Base-by-base conservation (phyloP, 2,329 filamentous ascomycete genomes). In the Fusarium sp. region DNA sequence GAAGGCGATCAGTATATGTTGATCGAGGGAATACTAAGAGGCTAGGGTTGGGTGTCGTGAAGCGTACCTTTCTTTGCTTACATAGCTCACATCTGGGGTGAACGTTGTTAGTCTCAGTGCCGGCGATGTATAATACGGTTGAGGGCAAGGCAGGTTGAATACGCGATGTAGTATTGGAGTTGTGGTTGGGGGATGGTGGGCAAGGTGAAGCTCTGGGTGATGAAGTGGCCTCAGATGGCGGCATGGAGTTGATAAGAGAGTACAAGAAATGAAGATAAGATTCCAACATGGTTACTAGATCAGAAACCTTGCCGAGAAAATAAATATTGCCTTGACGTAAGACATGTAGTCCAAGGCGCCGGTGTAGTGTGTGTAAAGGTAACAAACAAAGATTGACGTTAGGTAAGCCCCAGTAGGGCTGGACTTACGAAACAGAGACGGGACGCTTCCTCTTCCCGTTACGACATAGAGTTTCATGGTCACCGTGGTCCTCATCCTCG, bases 61-160 rank as follows among this genome's bases (percentile, higher is more conserved):
- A 46, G 45, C 48, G 46, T 77, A 92, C 90, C 82, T 93, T 94
- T 79, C 91, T 82, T 75, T 91, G 88, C 77, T 93, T 93, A 80
- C 91, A 92, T 47, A 91, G 82, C 77, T 93, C 91, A 72, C 91
- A 89, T 71, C 87, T 89, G 75, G 72, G 70, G 42, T 74, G 64
- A 10, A 56, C 31, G 49, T 62, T 59, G 70, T 82, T 75, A 81
- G 80, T 70, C 65, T 73, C 67, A 47, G 53, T 49, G 29, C 67
- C 67, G 25, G 45, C 54, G 31, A 63, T 28, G 53, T 49, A 44
- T 44, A 40, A 41, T 60, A 50, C 46, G 44, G 45, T 53, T 25
- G 53, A 51, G 25, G 64, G 49, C 34, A 66, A 51, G n/a, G 59
- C 51, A 58, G 57, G 53, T 38, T 70, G 54, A 34, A 44, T 58